Percentiles rank a stretch among this genome's conserved stretches.
Conservation (phyloP, 306 rosid genomes). For the Argentina anserina region DNA sequence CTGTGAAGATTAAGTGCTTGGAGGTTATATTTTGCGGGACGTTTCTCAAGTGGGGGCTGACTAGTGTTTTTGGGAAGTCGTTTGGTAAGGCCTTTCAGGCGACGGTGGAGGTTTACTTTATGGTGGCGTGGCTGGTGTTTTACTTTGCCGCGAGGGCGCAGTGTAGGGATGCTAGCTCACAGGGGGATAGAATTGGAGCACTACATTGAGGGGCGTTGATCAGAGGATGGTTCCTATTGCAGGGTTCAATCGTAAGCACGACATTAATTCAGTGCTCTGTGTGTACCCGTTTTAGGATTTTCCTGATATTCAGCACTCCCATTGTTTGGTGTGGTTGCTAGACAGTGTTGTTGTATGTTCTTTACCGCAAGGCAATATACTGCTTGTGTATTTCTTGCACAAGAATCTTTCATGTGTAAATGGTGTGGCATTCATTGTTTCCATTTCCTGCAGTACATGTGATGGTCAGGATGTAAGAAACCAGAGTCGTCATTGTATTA, state of each 20-base stretch:
- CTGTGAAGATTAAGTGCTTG: slow-evolving; percentile 68
- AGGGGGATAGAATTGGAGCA: slow-evolving; percentile 70
- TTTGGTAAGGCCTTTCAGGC: slow-evolving; percentile 78
- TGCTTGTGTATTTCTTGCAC: slow-evolving; percentile 62
- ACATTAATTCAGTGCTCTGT: slow-evolving; percentile 42
- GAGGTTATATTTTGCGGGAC: slow-evolving; percentile 77
- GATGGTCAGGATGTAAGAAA: slow-evolving; percentile 46
- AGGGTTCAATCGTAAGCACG: slow-evolving; percentile 37
- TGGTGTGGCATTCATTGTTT: slow-evolving; percentile 42
- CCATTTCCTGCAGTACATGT: slow-evolving; percentile 28
- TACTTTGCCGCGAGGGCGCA: slow-evolving; percentile 67
- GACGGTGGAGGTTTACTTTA: slow-evolving; percentile 82
- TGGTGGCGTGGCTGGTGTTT: slow-evolving; percentile 84
- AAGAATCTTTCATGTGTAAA: slow-evolving; percentile 61
- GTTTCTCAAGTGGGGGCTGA: slow-evolving; percentile 54
- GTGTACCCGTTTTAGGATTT: slow-evolving; percentile 44
- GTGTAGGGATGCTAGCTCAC: slow-evolving; percentile 65
- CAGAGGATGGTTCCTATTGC: slow-evolving; percentile 39
- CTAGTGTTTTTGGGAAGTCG: slow-evolving; percentile 47
- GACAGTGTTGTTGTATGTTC: slow-evolving; percentile 49
- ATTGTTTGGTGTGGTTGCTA: slow-evolving; percentile 49
- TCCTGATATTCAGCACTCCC: slow-evolving; percentile 35
- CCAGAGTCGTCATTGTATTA: slow-evolving; percentile 40
- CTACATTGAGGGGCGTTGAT: slow-evolving; percentile 66
- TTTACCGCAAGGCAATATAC: slow-evolving; percentile 52